Evolutionary conservation across 75 land plant genomes (phyloP), one percentile per base, ranked within the genome.

Genomic region (Cupressus sempervirens): DNA sequence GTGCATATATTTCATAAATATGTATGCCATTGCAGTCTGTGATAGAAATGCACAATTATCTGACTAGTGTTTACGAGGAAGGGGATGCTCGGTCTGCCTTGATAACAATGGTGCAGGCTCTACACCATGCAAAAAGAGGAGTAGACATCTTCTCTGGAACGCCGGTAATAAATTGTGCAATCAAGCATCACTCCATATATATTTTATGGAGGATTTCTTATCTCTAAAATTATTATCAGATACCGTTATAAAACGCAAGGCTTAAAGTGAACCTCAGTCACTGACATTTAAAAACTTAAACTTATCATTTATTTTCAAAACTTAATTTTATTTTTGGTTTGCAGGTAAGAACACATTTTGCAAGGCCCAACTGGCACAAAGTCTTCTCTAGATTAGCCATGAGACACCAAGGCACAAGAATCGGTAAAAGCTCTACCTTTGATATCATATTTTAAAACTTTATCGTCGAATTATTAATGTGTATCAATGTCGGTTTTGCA

Each of bases 341-440:
- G 30, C 90, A 94, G 95, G 88, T 88, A 15, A 46, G 62, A 3
- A 93, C 94, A 1, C 93, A 91, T 70, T 93, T 91, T 89, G 91
- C 88, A 14, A 54, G 91, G 72, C 93, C 93, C 36, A 88, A 92
- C 74, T 92, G 93, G 93, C 9, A 26, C 81, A 88, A 70, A 13
- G 89, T 91, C 32, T 91, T 91, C 73, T 81, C 89, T 6, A 88
- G 76, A 40, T 38, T 93, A 30, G 89, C 93, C 4, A 16, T 41
- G 14, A 86, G 65, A 41, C 93, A 93, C 67, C 32, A 50, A 75
- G 84, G 83, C 43, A 77, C 83, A 73, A 85, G 76, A 80, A 89
- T 93, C 43, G 94, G 94, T 93, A 85, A 88, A 68, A 36, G 32
- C 7, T 54, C 81, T n/a, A 56, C 7, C 26, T 43, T 43, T 18